A percentile compares a stretch with the other conserved stretches of the same genome.
These are phyloP conservation scores for Alloteropsis semialata DNA, from an alignment of 176 grass and related monocot genomes.

Conservation along the genomic window DNA sequence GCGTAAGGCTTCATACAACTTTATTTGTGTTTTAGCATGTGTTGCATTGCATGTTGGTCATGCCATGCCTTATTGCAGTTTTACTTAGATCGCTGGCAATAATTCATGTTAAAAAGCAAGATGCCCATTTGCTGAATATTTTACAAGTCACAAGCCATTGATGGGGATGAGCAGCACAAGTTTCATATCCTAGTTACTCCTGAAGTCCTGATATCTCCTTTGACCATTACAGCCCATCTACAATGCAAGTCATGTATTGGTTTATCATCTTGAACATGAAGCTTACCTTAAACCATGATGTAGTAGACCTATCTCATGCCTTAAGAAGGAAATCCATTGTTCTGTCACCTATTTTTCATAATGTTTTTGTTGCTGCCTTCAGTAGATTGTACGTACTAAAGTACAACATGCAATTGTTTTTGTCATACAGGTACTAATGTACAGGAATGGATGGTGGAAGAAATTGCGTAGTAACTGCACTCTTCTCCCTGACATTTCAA, in stretches of 20 bases:
- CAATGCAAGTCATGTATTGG: slow-evolving; percentile 1
- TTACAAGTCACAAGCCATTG: not conserved
- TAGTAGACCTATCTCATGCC: too few relatives aligned
- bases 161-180: not conserved
- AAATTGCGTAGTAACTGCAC: too few relatives aligned
- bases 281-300: too few relatives aligned
- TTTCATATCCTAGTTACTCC: not conserved
- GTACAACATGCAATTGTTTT: too few relatives aligned
- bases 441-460: too few relatives aligned
- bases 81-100: not conserved
- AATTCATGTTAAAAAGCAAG: slow-evolving; percentile 10
- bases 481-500: too few relatives aligned
- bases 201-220: not conserved
- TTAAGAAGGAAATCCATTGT: too few relatives aligned
- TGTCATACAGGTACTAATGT: too few relatives aligned
- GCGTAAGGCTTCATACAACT: not conserved
- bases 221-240: not conserved
- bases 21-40: not conserved
- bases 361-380: too few relatives aligned
- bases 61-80: not conserved
- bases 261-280: slow-evolving; percentile 5
- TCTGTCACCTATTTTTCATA: too few relatives aligned
- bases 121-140: slow-evolving; percentile 4
- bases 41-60: not conserved
- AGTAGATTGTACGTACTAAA: too few relatives aligned